Evolutionary conservation across 352 stramenopile species (phyloP), one percentile per base, ranked within the genome.

Genomic region (Saprolegnia parasitica): DNA sequence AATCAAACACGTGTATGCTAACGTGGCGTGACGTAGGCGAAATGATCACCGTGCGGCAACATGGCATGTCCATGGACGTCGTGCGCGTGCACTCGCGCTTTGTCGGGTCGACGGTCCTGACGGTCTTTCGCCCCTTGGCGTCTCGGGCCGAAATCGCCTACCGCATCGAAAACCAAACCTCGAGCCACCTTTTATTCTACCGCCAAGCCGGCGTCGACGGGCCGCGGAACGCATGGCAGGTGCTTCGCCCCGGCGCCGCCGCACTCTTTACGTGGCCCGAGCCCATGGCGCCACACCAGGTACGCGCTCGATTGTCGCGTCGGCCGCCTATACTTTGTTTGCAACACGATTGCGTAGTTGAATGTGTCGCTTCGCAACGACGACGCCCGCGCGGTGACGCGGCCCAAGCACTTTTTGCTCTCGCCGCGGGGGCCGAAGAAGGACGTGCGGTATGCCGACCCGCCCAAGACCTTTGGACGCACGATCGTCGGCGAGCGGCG

Each of bases 161-260:
- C 23, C 49, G 63, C 49, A 60, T 70, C 10, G 63, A 70, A 16
- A 70, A 70, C 23, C 46, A 70, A 39, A 70, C 63, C 20, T 35
- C 63, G 4, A 52, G 6, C 15, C 63, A 62, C 50, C 21, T 70
- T 21, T 18, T 70, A 6, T 70, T 61, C 23, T 70, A 70, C n/a
- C 63, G 63, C 35, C 63, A 70, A 70, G 63, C 47, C 16, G 21
- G 37, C 50, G 63, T 70, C 15, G 63, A 70, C 2, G 45, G 46
- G 32, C 39, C 50, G 20, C 26, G 16, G 13, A 70, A 70, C 37
- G 37, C 42, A 13, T 70, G 63, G 63, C 54, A 61, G 37, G n/a
- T 61, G 45, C 63, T 70, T 29, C n/a, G 20, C 11, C 63, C 63
- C 1, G 63, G 63, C n/a, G 52, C 40, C 11, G 62, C 63, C 13